Evolutionary conservation across 2,329 filamentous ascomycete genomes (phyloP), one percentile per base, ranked within the genome.

Genomic region (Colletotrichum graminicola): DNA sequence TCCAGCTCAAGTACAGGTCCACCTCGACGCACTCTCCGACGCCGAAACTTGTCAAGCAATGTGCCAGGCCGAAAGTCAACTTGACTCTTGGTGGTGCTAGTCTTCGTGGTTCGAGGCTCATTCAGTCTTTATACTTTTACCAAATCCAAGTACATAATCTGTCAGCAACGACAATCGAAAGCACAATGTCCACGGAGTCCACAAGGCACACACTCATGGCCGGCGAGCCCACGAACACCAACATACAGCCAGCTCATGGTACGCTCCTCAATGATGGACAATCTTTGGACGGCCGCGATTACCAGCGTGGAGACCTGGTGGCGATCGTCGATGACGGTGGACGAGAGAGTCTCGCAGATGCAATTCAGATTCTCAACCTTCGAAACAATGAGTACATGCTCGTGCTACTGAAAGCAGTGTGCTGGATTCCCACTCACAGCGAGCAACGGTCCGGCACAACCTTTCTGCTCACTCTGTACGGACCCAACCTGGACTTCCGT

Each of bases 361-460:
- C 64, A 32, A 34, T 74, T 11, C 62, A 61, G 4, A 72, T 73
- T 16, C 55, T 69, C 51, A 74, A 73, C 59, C 67, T 66, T 29
- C 56, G 67, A 49, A 73, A 36, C 61, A 59, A 59, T 34, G 67
- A 67, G 23, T 67, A 34, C 56, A 74, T 74, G 56, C 52, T 72
- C 29, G 56, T 74, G 5, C 57, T 56, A 29, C 45, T 68, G 21
- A 57, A 59, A 39, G 62, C 67, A 23, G 67, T 73, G 11, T 74
- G 71, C 57, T 74, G 73, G 73, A 39, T 74, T 45, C 71, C 73
- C 26, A 67, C 71, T n/a, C 64, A 74, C 57, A 66, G 47, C n/a
- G 70, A 72, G 57, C 66, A 72, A 57, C 66, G 70, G 51, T 66
- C 70, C 18, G 70, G 70, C 23, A 62, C 66, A 26, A 72, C 67